Evolutionary conservation across 805 yeast species (phyloP).

Genomic region (Naumovozyma dairenensis): DNA sequence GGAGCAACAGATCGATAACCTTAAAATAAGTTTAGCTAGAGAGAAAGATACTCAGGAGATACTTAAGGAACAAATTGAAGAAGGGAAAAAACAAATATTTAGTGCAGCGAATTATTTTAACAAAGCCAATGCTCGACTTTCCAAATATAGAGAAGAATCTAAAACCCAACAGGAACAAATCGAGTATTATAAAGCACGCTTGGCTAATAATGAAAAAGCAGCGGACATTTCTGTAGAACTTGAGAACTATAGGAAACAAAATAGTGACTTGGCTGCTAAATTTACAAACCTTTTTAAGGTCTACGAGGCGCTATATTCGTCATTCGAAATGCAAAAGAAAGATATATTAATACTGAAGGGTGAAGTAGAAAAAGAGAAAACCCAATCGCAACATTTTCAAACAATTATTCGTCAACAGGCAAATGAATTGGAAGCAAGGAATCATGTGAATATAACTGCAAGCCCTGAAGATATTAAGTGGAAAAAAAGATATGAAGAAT

Average conservation of each 20-base stretch:
- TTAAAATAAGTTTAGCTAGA: slow-evolving; percentile 4
- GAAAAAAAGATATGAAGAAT: slow-evolving; percentile 5
- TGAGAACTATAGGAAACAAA: too few species aligned
- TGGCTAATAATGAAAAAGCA: too few species aligned
- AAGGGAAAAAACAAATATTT: slow-evolving; percentile 1
- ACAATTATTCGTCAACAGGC: neutral
- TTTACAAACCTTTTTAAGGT: slow-evolving; percentile 2
- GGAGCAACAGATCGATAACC: slow-evolving; percentile 5
- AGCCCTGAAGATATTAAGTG: slow-evolving; percentile 1
- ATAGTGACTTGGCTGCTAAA: slow-evolving; percentile 1
- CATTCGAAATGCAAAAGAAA: neutral
- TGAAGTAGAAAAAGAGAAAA: neutral
- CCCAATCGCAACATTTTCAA: neutral
- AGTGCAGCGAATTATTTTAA: slow-evolving; percentile 2
- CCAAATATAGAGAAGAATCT: neutral
- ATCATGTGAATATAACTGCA: neutral
- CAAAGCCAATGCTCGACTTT: too few species aligned
- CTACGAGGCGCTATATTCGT: slow-evolving; percentile 1
- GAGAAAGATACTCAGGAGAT: neutral
- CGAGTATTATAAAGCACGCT: neutral
- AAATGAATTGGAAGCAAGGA: neutral
- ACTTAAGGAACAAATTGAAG: slow-evolving; percentile 1
- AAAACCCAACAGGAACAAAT: neutral
- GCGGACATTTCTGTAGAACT: too few species aligned
- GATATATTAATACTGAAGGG: neutral